Conservation (phyloP, 805 yeast species). For the Candida jianshihensis region DNA sequence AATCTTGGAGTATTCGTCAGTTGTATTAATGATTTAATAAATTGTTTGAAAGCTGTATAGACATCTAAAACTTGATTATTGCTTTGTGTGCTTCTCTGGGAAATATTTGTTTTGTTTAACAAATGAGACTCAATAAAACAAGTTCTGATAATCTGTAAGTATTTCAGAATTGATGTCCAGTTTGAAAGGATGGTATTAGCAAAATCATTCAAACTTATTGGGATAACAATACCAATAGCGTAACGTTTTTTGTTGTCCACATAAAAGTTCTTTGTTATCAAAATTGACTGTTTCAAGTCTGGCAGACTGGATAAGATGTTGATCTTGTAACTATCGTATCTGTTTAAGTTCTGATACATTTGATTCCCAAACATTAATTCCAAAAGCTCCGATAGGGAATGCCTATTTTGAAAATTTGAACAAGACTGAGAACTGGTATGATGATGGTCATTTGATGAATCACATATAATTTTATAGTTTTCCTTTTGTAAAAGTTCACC, state of each 20-base stretch:
- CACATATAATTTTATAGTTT: constrained; percentile 27
- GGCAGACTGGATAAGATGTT: constrained; percentile 23
- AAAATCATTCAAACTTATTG: constrained; percentile 19
- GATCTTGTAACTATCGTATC: constrained; percentile 18
- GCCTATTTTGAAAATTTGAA: constrained; percentile 7
- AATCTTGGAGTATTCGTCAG: constrained; percentile 29
- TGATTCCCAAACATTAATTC: constrained; percentile 36
- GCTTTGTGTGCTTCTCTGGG: constrained; percentile 1
- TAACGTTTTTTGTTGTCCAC: constrained; percentile 19
- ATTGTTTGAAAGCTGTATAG: constrained; percentile 21
- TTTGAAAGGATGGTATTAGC: constrained; percentile 24
- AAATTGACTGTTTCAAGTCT: constrained; percentile 22
- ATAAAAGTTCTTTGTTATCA: constrained; percentile 29
- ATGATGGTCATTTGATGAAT: constrained; percentile 21
- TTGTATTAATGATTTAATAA: constrained; percentile 26
- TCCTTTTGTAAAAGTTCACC: constrained; percentile 29
- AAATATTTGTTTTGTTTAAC: constrained; percentile 2
- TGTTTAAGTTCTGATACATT: constrained; percentile 23
- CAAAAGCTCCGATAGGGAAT: constrained; percentile 19
- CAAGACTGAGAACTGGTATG: constrained; percentile 13
- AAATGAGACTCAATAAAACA: constrained; percentile 19
- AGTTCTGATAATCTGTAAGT: constrained; percentile 24
- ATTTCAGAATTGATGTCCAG: constrained; percentile 25
- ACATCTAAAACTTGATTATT: constrained; percentile 17
- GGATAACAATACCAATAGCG: constrained; percentile 28